Conservation (phyloP, 768 basidiomycete genomes). For the Hygrophorus pudorinus region DNA sequence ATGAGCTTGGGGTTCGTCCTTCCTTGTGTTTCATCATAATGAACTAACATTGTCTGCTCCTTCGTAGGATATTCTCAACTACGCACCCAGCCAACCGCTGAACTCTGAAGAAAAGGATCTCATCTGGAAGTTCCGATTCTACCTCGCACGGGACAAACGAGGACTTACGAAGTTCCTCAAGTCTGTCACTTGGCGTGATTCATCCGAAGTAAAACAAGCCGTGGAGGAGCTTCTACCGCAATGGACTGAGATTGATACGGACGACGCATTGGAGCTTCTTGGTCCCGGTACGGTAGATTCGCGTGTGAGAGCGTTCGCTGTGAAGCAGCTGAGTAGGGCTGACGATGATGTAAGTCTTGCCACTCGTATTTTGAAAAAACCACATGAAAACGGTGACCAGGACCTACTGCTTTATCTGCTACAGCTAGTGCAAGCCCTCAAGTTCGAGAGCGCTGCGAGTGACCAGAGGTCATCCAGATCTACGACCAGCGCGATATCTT, state of each 20-base stretch:
- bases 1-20: conserved; percentile 73
- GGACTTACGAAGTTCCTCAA: conserved; percentile 97
- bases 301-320: conserved; percentile 88
- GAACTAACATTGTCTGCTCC: background rate
- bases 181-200: conserved; percentile 95
- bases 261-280: conserved; percentile 90
- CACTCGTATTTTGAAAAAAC: background rate
- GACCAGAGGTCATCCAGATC: conserved; percentile 71
- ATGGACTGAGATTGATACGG: conserved; percentile 96
- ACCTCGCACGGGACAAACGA: conserved; percentile 82
- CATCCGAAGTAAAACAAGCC: conserved; percentile 93
- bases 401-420: conserved; percentile 87
- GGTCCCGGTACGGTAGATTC: conserved; percentile 89
- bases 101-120: conserved; percentile 91
- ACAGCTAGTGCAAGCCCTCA: conserved; percentile 95
- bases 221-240: conserved; percentile 91
- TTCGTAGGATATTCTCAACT: conserved; percentile 73
- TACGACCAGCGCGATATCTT: conserved; percentile 64
- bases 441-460: conserved; percentile 80
- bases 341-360: conserved; percentile 85
- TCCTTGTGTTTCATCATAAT: background rate
- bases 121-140: conserved; percentile 99
- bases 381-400: conserved; percentile 27
- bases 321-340: conserved; percentile 79
- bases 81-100: conserved; percentile 81